A percentile compares a stretch with the other conserved stretches of the same genome.
These are phyloP conservation scores for Diaporthe ilicicola DNA, from an alignment of 2,329 filamentous ascomycete genomes.

Conservation along the genomic window DNA sequence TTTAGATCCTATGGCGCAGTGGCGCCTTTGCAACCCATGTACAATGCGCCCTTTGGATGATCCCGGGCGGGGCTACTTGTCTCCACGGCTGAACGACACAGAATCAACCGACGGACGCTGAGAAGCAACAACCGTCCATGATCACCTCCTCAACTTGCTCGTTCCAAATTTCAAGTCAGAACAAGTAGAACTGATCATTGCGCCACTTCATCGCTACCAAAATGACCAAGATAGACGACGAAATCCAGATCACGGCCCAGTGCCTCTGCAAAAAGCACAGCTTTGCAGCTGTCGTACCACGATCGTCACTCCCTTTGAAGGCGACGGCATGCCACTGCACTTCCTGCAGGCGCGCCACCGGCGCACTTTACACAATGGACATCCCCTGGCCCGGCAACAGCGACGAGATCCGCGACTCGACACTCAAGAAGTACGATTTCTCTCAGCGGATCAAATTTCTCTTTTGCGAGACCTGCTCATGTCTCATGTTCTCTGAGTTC, in stretches of 20 bases:
- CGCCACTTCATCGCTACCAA: background rate
- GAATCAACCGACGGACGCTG: too few relatives aligned
- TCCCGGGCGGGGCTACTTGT: too few relatives aligned
- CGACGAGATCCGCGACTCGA: slow-evolving; percentile 41
- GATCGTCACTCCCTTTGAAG: slow-evolving; percentile 50
- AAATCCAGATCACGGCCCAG: slow-evolving; percentile 45
- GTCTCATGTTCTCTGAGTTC: slow-evolving; percentile 52
- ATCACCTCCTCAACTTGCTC: rapidly evolving
- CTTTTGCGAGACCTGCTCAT: slow-evolving; percentile 55
- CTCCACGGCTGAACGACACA: too few relatives aligned
- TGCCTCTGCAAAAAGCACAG: slow-evolving; percentile 56
- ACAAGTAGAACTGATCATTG: rapidly evolving
- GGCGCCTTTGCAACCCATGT: too few relatives aligned
- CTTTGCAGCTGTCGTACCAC: slow-evolving; percentile 46
- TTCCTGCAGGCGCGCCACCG: slow-evolving; percentile 57
- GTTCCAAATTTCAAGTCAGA: background rate
- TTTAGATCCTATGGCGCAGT: too few relatives aligned
- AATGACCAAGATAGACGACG: slow-evolving; percentile 4
- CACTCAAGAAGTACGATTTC: slow-evolving; percentile 49
- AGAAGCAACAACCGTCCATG: background rate
- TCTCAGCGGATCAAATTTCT: slow-evolving; percentile 43
- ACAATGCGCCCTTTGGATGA: too few relatives aligned
- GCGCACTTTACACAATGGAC: slow-evolving; percentile 50
- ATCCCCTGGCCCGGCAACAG: slow-evolving; percentile 47
- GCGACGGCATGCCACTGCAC: slow-evolving; percentile 56